A percentile compares a stretch with the other conserved stretches of the same genome.
Evolutionary conservation across 2,329 filamentous ascomycete genomes (phyloP).

Genomic region (Atkinsonella texensis): DNA sequence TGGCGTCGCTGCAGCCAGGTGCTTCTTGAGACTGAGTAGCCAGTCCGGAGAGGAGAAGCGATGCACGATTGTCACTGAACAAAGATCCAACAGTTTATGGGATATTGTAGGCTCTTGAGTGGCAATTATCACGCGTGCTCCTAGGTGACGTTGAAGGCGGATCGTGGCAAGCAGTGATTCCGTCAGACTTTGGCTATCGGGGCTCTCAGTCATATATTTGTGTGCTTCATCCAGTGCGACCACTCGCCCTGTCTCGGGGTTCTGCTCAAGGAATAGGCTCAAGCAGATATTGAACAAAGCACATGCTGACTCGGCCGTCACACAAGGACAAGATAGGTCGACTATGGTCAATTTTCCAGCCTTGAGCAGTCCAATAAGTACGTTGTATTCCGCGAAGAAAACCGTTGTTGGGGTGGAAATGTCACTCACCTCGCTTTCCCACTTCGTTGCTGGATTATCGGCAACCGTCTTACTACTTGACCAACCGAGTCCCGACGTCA

Average conservation of each 20-base stretch:
- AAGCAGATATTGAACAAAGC: conserved; percentile 62
- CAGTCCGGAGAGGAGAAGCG: conserved; percentile 57
- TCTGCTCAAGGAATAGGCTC: conserved; percentile 48
- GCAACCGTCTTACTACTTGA: neutral
- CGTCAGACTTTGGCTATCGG: conserved; percentile 46
- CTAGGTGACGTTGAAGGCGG: conserved; percentile 59
- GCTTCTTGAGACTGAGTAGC: conserved; percentile 31
- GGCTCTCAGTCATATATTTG: conserved; percentile 53
- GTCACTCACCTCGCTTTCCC: conserved; percentile 11
- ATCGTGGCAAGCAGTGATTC: conserved; percentile 50
- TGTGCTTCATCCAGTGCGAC: conserved; percentile 69
- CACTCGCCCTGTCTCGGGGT: conserved; percentile 36
- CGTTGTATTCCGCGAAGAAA: neutral
- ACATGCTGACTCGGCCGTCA: conserved; percentile 55
- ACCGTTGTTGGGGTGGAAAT: neutral
- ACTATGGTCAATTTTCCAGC: conserved; percentile 31
- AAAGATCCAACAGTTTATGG: conserved; percentile 56
- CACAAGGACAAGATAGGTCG: conserved; percentile 61
- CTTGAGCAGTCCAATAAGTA: conserved; percentile 2
- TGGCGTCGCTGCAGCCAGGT: conserved; percentile 29
- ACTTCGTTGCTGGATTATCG: conserved; percentile 8
- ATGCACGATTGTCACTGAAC: conserved; percentile 60
- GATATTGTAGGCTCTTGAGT: conserved; percentile 70
- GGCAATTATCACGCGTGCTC: conserved; percentile 54
- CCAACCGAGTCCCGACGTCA: neutral